Evolutionary conservation across 148 eudicot species (phyloP).

Genomic region (Nyssa sinensis): DNA sequence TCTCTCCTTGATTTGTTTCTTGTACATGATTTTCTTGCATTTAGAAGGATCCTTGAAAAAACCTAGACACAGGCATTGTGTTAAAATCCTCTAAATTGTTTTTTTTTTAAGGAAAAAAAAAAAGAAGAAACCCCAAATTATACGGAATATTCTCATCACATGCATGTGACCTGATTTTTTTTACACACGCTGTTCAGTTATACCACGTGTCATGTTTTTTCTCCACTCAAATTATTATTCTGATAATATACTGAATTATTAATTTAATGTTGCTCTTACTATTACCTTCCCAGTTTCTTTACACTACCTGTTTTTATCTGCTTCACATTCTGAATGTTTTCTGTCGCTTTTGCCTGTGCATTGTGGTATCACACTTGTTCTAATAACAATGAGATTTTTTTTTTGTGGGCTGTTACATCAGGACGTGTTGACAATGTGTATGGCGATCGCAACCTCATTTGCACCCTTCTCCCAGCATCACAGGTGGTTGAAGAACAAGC

Average conservation of each 20-base stretch:
- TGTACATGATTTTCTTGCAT: not conserved
- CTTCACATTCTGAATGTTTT: not conserved
- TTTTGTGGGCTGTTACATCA: constrained; percentile 23
- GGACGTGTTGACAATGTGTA: constrained; percentile 96
- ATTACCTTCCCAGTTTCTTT: not conserved
- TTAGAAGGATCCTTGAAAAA: not conserved
- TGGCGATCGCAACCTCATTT: constrained; percentile 92
- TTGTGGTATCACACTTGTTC: not conserved
- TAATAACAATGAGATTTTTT: not conserved
- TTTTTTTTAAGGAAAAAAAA: too few relatives aligned
- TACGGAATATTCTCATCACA: not conserved
- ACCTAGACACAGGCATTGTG: not conserved
- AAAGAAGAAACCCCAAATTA: too few relatives aligned
- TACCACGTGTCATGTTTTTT: not conserved
- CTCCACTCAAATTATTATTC: not conserved
- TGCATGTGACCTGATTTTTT: not conserved
- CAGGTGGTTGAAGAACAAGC: constrained; percentile 80
- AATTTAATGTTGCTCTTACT: not conserved
- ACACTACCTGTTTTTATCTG: not conserved
- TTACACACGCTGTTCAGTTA: not conserved
- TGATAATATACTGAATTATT: not conserved
- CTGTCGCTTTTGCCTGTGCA: not conserved
- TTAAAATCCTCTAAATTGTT: not conserved
- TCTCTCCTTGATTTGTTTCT: not conserved
- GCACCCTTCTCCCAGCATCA: constrained; percentile 81